Conservation (phyloP, 2,329 filamentous ascomycete genomes). For the Cryphonectria nitschkei region DNA sequence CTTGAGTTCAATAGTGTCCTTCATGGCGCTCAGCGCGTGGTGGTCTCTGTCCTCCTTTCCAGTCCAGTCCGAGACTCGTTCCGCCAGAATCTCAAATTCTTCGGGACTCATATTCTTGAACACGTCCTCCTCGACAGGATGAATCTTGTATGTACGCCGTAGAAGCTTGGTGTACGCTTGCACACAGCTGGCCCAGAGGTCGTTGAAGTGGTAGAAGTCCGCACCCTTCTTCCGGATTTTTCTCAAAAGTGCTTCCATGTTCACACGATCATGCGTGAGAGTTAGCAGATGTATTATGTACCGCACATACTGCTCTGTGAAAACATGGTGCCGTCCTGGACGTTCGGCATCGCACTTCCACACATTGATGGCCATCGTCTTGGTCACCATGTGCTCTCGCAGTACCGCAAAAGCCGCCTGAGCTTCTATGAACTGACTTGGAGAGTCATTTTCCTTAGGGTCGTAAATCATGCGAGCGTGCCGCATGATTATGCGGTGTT, state of each 20-base stretch:
- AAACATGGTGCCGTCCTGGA: conserved; percentile 87
- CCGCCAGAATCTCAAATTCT: conserved; percentile 61
- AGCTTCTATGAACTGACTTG: conserved; percentile 65
- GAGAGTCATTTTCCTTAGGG: conserved; percentile 39
- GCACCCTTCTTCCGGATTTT: conserved; percentile 80
- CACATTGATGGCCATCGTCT: conserved; percentile 92
- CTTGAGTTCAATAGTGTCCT: conserved; percentile 62
- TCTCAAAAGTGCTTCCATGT: conserved; percentile 77
- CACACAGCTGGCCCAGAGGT: conserved; percentile 62
- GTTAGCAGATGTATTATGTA: conserved; percentile 79
- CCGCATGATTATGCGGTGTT: conserved; percentile 85
- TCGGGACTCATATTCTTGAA: conserved; percentile 59
- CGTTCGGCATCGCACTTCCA: conserved; percentile 91
- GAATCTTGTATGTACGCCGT: conserved; percentile 52
- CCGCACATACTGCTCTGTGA: conserved; percentile 82
- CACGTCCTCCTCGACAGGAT: conserved; percentile 53
- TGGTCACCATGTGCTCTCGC: conserved; percentile 76
- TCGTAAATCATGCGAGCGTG: conserved; percentile 63
- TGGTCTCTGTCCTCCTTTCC: conserved; percentile 44
- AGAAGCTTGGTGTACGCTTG: conserved; percentile 57
- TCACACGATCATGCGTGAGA: conserved; percentile 73
- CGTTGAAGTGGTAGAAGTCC: conserved; percentile 69
- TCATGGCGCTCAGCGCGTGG: conserved; percentile 56
- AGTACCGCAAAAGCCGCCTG: conserved; percentile 81
- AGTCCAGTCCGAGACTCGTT: conserved; percentile 60